Percentiles rank a stretch among this genome's conserved stretches.
Evolutionary conservation across 495 filamentous ascomycete species (phyloP).

Genomic region (Hyaloscypha finlandica): DNA sequence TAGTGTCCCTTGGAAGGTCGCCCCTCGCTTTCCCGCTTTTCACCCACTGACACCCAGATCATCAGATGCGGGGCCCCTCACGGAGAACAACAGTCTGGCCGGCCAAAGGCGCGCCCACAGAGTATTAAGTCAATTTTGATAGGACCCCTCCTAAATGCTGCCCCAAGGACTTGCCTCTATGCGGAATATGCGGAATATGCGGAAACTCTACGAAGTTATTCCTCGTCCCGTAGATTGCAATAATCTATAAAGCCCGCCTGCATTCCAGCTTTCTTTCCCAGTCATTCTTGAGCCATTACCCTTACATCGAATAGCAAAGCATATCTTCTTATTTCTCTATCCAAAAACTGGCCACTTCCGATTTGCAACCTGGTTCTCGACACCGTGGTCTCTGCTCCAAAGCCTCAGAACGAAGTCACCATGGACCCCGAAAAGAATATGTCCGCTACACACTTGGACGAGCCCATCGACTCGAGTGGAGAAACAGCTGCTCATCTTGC

Average conservation of each 20-base stretch:
- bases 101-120: not conserved
- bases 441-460: not conserved
- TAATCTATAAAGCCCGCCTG: not conserved
- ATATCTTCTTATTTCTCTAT: not conserved
- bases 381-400: not conserved
- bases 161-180: not conserved
- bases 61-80: not conserved
- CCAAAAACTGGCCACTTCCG: not conserved
- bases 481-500: conserved; percentile 10
- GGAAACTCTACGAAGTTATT: not conserved
- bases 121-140: not conserved
- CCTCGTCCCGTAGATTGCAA: not conserved
- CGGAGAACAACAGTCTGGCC: not conserved
- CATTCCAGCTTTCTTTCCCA: not conserved
- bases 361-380: not conserved
- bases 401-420: not conserved
- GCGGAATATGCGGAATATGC: not conserved
- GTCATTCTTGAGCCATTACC: not conserved
- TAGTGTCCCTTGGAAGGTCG: not conserved
- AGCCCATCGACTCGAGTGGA: not conserved
- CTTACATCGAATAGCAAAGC: not conserved
- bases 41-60: not conserved
- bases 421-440: not conserved
- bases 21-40: not conserved
- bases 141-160: not conserved